phyloP scores from a whole-genome alignment of 2,329 filamentous ascomycete genomes.

The Pleoardoris graminearum region DNA sequence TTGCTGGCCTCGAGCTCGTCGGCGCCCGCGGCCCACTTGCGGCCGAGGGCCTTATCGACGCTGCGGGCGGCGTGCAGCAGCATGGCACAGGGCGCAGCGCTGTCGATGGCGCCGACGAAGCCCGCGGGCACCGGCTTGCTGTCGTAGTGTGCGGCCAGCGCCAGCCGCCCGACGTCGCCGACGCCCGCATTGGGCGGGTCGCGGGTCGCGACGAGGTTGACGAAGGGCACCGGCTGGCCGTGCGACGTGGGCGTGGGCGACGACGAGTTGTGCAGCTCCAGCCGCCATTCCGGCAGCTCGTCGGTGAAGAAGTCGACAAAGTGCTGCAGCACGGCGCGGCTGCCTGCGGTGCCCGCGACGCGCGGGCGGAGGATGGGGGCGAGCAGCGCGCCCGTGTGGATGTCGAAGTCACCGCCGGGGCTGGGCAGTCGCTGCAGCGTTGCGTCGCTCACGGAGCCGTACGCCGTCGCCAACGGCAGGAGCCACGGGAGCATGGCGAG shows the following conservation, averaged over 20 bases:
- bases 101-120: slow-evolving; percentile 93
- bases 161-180: slow-evolving; percentile 80
- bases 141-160: slow-evolving; percentile 93
- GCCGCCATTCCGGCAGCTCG: slow-evolving; percentile 76
- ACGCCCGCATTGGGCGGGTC: slow-evolving; percentile 78
- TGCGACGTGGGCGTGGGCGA: slow-evolving; percentile 78
- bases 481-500: slow-evolving; percentile 26
- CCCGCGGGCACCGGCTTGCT: slow-evolving; percentile 78
- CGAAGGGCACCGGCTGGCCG: slow-evolving; percentile 74
- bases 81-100: slow-evolving; percentile 92
- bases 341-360: slow-evolving; percentile 83
- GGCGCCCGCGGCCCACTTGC: slow-evolving; percentile 72
- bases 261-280: slow-evolving; percentile 87
- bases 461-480: slow-evolving; percentile 49
- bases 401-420: slow-evolving; percentile 76
- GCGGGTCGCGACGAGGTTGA: slow-evolving; percentile 84
- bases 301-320: slow-evolving; percentile 81
- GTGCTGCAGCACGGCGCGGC: slow-evolving; percentile 74
- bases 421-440: slow-evolving; percentile 72
- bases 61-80: slow-evolving; percentile 82
- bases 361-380: slow-evolving; percentile 85
- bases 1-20: slow-evolving; percentile 67
- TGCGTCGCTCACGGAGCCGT: slow-evolving; percentile 70
- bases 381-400: slow-evolving; percentile 74
- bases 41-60: slow-evolving; percentile 79